Evolutionary conservation across 2,329 filamentous ascomycete genomes (phyloP), one percentile per base, ranked within the genome.

Genomic region (Lasiodiplodia theobromae): DNA sequence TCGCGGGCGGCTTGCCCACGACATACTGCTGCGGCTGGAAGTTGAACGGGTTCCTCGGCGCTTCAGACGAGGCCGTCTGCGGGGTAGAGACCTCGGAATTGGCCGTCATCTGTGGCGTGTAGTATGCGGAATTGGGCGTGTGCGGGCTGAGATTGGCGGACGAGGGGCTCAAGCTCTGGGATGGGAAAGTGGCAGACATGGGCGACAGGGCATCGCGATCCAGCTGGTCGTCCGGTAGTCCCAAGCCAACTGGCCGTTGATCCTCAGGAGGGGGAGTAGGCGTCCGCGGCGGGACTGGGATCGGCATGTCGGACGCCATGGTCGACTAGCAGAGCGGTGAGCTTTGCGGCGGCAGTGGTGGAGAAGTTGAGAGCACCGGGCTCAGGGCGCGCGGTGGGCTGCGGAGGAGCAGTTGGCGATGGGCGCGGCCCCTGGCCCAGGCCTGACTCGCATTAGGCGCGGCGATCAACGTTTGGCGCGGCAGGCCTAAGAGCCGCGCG

Each of bases 41-140:
- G 82, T 98, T 98, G 88, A 99, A 98, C 0, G 95, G 95, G 72
- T 90, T 92, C 68, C 82, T 89, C 77, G 89, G 87, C 75, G 92
- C 91, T 70, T 92, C 91, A 80, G 92, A 94, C 52, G 89, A 93
- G 62, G 86, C 88, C 6, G 84, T 89, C 71, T 71, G 66, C 73
- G 79, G 57, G 72, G 73, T 18, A 75, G 75, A 51, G 74, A 18
- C 65, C 16, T 40, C 57, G 37, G 68, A 68, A 8, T 23, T 11
- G 37, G 23, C n/a, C 28, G 23, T 72, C 76, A 78, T 18, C 73
- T 71, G 6, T 77, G 77, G 57, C 65, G 76, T 63, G 49, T 69
- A 60, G 60, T 64, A 64, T 25, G 60, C 60, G 78, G 70, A 76
- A 77, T 51, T 77, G 63, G 31, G 75, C 72, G 64, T 75, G n/a